Percentiles rank a stretch among this genome's conserved stretches.
These are phyloP conservation scores for Hysterangium stoloniferum DNA, from an alignment of 768 basidiomycete species.

Conservation along the genomic window DNA sequence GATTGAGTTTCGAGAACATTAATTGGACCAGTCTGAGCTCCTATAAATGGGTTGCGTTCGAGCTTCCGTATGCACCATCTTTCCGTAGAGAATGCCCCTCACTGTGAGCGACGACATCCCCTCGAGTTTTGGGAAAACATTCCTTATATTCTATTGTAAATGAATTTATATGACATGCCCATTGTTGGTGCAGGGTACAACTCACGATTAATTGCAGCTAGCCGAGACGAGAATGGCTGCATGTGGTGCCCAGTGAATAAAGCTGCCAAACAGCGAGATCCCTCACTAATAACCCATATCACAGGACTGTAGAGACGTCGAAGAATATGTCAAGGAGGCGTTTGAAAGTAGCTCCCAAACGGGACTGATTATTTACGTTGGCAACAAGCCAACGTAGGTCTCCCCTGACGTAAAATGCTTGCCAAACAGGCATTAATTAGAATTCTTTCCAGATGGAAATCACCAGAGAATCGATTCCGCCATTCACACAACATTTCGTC, in stretches of 20 bases:
- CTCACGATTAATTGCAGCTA: background rate
- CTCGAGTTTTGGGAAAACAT: background rate
- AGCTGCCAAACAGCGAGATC: background rate
- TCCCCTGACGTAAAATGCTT: background rate
- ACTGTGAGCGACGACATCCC: too few species aligned
- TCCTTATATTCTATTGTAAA: background rate
- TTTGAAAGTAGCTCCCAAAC: background rate
- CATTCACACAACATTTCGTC: background rate
- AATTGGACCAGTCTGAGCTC: too few species aligned
- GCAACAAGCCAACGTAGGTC: conserved; percentile 4
- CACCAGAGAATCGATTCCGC: background rate
- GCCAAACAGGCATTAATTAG: background rate
- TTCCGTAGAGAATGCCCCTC: too few species aligned
- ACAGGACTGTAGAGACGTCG: conserved; percentile 9
- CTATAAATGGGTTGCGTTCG: too few species aligned
- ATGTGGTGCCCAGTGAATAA: conserved; percentile 10
- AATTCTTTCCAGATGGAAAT: conserved; percentile 2
- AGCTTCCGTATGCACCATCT: too few species aligned
- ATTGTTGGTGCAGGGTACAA: background rate
- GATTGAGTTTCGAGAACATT: too few species aligned
- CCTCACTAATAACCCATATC: background rate
- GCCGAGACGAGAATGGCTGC: conserved; percentile 2
- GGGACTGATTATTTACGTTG: conserved; percentile 6
- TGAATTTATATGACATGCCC: background rate
- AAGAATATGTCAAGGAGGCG: background rate